Evolutionary conservation across 139 green algal species (phyloP), one percentile per base, ranked within the genome.

Genomic region (Coelastrella sp.): DNA sequence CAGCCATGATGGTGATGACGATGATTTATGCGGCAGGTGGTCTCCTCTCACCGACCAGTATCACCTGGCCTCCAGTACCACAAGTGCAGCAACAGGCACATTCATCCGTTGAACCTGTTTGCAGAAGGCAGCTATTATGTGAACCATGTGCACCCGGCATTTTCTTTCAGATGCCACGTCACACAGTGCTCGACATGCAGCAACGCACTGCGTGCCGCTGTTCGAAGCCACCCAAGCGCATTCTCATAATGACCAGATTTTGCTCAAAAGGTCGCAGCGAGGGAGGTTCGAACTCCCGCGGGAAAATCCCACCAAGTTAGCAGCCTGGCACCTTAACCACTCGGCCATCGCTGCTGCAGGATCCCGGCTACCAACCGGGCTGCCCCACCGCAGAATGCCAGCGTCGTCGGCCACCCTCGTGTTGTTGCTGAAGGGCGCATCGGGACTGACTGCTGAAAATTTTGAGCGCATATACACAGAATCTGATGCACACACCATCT

Each of bases 281-380:
- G 68, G 68, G 68, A 76, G 68, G 68, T 76, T 76, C 68, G 68
- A 76, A 76, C 68, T 76, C 68, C 68, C 68, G 68, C 68, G 68
- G 68, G 68, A 76, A 76, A 76, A 76, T 76, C 68, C 68, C 68
- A 76, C 68, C 68, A 76, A 76, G 68, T 76, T 76, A 76, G 68
- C 68, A 76, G 68, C 68, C 68, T 76, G 68, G 68, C 68, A 76
- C 68, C 68, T 76, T 76, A 76, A 76, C 68, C 68, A 76, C 68
- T 76, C 68, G 68, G 68, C 68, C 68, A 76, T 76, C 68, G 68
- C 68, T 76, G 68, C 68, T 27, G 68, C 68, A 76, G 24, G 68
- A 27, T 35, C 68, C 68, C 68, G 24, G 68, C 68, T 76, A n/a
- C 35, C 7, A 27, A 19, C 68, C 24, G 68, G 68, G 68, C 68